phyloP scores from a whole-genome alignment of 2,329 filamentous ascomycete genomes.

The Fusarium siculi region DNA sequence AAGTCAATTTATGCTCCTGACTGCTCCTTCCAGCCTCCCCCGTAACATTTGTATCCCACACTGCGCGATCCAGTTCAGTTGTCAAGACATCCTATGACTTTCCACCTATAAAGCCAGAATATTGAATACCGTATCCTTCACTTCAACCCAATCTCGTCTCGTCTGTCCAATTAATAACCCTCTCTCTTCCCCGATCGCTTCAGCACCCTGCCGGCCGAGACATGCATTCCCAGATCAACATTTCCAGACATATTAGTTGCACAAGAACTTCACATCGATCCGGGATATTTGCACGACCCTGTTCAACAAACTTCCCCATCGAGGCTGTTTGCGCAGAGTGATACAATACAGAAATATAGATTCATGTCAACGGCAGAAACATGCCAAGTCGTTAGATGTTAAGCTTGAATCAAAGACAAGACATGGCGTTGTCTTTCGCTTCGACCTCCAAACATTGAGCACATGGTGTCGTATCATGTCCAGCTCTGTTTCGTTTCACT shows the following conservation, averaged over 20 bases:
- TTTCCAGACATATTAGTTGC: constrained; percentile 12
- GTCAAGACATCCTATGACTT: background rate
- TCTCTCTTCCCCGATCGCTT: constrained; percentile 24
- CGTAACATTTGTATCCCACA: background rate
- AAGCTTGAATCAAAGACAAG: constrained; percentile 35
- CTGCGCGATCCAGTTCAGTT: background rate
- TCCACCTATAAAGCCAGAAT: background rate
- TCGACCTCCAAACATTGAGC: constrained; percentile 15
- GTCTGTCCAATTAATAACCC: constrained; percentile 33
- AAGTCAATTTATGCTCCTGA: constrained; percentile 1
- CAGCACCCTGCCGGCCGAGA: constrained; percentile 38
- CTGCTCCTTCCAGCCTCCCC: background rate
- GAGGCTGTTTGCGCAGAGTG: constrained; percentile 21
- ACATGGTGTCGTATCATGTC: constrained; percentile 19
- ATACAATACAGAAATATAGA: background rate
- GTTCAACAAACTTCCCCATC: constrained; percentile 8
- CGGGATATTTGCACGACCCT: constrained; percentile 1
- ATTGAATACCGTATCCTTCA: background rate
- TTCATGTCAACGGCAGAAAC: background rate
- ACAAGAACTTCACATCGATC: constrained; percentile 11
- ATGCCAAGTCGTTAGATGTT: constrained; percentile 8
- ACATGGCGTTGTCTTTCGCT: constrained; percentile 36
- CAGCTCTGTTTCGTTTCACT: constrained; percentile 9
- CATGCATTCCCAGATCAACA: constrained; percentile 28
- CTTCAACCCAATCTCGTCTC: constrained; percentile 32